Evolutionary conservation across 192 early-diverging fungal genomes (phyloP).

Genomic region (Mortierella antarctica): DNA sequence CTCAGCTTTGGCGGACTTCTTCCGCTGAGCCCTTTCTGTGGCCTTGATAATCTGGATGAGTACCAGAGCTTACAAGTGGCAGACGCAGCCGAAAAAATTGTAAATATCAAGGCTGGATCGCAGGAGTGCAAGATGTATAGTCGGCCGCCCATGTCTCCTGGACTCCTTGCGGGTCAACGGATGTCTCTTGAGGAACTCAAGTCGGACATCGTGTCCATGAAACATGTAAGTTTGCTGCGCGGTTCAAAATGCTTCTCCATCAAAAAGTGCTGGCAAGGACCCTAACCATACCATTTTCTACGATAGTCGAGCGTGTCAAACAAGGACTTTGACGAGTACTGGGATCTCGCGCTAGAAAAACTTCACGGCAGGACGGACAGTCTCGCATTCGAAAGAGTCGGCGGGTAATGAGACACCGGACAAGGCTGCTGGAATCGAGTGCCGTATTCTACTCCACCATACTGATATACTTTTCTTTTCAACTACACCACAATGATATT

Average conservation of each 20-base stretch:
- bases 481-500: background rate
- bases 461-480: background rate
- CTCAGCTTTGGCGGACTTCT: conserved; percentile 41
- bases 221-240: conserved; percentile 32
- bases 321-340: conserved; percentile 44
- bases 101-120: conserved; percentile 21
- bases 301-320: conserved; percentile 37
- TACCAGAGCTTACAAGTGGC: conserved; percentile 37
- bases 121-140: conserved; percentile 29
- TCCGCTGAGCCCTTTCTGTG: conserved; percentile 40
- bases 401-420: background rate
- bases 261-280: background rate
- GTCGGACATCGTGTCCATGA: conserved; percentile 16
- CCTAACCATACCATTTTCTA: background rate
- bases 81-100: conserved; percentile 27
- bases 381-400: conserved; percentile 5
- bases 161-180: conserved; percentile 6
- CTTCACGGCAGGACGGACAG: conserved; percentile 7
- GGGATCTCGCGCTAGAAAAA: conserved; percentile 40
- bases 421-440: background rate
- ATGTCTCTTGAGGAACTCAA: conserved; percentile 33
- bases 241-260: background rate
- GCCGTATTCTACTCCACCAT: background rate
- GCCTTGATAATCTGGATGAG: conserved; percentile 40
- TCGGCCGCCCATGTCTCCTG: conserved; percentile 8